Percentiles rank a stretch among this genome's conserved stretches.
phyloP scores from a whole-genome alignment of 257 asterid species.

The Salvia splendens region DNA sequence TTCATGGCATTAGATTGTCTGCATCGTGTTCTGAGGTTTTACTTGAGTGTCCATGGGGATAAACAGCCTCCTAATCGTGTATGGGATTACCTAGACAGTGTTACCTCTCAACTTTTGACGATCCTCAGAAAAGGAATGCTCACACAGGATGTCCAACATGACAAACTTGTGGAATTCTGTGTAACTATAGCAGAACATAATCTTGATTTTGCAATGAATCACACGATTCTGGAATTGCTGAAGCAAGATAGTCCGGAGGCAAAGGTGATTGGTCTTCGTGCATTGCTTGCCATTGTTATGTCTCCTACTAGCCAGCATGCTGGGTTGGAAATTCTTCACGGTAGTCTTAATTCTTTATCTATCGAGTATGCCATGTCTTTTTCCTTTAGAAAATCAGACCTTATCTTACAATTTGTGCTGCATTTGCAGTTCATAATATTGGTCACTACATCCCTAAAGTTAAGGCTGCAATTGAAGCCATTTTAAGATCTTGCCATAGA shows the following conservation, averaged over 20 bases:
- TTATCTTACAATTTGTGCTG: slow-evolving; percentile 33
- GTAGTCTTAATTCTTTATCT: slow-evolving; percentile 46
- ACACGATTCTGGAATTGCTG: slow-evolving; percentile 87
- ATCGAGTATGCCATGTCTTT: slow-evolving; percentile 21
- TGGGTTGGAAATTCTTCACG: slow-evolving; percentile 97
- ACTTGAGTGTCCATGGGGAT: slow-evolving; percentile 93
- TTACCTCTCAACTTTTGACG: slow-evolving; percentile 93
- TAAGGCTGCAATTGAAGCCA: slow-evolving; percentile 91
- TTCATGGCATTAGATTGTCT: slow-evolving; percentile 98
- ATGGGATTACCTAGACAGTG: slow-evolving; percentile 99
- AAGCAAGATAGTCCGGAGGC: slow-evolving; percentile 99
- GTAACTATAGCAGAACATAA: slow-evolving; percentile 98
- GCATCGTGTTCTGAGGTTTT: slow-evolving; percentile 93
- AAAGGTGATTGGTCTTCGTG: slow-evolving; percentile 96
- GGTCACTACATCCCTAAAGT: slow-evolving; percentile 99
- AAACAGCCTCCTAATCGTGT: slow-evolving; percentile 91
- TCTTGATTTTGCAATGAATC: slow-evolving; percentile 98
- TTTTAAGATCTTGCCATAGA: slow-evolving; percentile 87
- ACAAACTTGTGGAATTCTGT: slow-evolving; percentile 95
- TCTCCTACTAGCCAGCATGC: slow-evolving; percentile 92
- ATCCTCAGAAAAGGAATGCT: slow-evolving; percentile 93
- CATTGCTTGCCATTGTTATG: slow-evolving; percentile 97
- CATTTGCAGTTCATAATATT: slow-evolving; percentile 79
- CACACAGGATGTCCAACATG: slow-evolving; percentile 96
- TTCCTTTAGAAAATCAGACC: not conserved